Percentiles rank a stretch among this genome's conserved stretches.
Conservation (phyloP, 768 basidiomycete genomes). For the Rhizopogon salebrosus region DNA sequence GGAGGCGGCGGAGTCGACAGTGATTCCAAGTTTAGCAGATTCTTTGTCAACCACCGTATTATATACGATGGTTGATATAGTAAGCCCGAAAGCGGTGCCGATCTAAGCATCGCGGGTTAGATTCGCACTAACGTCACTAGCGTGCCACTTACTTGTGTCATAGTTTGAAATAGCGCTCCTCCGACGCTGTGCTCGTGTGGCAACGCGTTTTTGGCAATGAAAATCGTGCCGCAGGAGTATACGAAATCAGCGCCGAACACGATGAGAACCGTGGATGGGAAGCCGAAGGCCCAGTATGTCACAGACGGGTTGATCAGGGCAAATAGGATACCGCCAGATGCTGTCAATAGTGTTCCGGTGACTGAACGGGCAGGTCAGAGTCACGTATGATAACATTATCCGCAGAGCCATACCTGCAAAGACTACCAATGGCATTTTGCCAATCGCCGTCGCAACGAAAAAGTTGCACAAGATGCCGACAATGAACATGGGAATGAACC, state of each 20-base stretch:
- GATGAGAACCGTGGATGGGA: slow-evolving; percentile 57
- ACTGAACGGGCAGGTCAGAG: slow-evolving; percentile 21
- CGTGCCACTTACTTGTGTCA: slow-evolving; percentile 51
- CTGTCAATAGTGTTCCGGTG: slow-evolving; percentile 54
- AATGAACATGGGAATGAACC: slow-evolving; percentile 68
- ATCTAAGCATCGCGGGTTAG: slow-evolving; percentile 34
- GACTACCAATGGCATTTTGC: slow-evolving; percentile 47
- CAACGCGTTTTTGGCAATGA: slow-evolving; percentile 60
- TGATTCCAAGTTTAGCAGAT: slow-evolving; percentile 27
- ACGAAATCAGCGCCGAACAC: slow-evolving; percentile 80
- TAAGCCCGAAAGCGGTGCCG: slow-evolving; percentile 65
- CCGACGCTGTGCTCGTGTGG: slow-evolving; percentile 73
- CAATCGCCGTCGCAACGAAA: slow-evolving; percentile 55
- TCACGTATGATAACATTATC: neutral
- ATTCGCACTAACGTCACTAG: neutral
- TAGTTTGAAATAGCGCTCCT: slow-evolving; percentile 74
- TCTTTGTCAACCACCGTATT: slow-evolving; percentile 41
- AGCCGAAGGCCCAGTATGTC: slow-evolving; percentile 73
- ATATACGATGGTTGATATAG: slow-evolving; percentile 68
- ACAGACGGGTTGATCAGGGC: slow-evolving; percentile 54
- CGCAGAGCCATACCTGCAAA: slow-evolving; percentile 43
- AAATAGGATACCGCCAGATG: slow-evolving; percentile 55
- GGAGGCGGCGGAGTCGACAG: slow-evolving; percentile 18
- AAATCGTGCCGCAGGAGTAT: slow-evolving; percentile 67
- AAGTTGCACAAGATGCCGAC: slow-evolving; percentile 61